phyloP scores from a whole-genome alignment of 2,329 filamentous ascomycete genomes.

The Akanthomyces lecanii region DNA sequence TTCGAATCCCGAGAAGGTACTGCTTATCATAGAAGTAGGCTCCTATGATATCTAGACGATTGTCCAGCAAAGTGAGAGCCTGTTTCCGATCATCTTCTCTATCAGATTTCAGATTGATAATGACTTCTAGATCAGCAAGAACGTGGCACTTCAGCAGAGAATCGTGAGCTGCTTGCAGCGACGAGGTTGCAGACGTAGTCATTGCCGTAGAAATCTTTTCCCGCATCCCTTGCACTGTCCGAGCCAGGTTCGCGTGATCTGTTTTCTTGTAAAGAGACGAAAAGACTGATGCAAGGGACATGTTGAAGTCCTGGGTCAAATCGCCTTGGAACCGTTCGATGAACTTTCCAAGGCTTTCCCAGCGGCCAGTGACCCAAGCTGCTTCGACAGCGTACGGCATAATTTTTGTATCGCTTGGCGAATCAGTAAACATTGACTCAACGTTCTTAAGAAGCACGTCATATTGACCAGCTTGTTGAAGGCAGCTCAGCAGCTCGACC shows the following conservation, averaged over 20 bases:
- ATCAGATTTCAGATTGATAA: constrained; percentile 50
- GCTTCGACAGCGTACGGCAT: constrained; percentile 86
- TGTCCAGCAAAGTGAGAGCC: constrained; percentile 48
- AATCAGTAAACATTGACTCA: constrained; percentile 62
- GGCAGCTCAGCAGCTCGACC: constrained; percentile 76
- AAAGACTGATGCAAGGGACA: constrained; percentile 62
- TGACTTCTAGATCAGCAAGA: constrained; percentile 78
- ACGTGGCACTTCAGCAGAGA: constrained; percentile 83
- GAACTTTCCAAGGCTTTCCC: constrained; percentile 69
- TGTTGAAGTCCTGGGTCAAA: constrained; percentile 64
- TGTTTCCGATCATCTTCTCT: constrained; percentile 36
- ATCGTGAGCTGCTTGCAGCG: constrained; percentile 79
- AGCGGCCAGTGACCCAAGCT: constrained; percentile 83
- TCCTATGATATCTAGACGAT: constrained; percentile 82
- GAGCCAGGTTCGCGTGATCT: constrained; percentile 49
- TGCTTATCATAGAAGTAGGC: constrained; percentile 91
- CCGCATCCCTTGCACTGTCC: constrained; percentile 59
- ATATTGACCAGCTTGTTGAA: constrained; percentile 94
- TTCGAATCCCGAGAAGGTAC: constrained; percentile 79
- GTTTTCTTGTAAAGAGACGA: constrained; percentile 55
- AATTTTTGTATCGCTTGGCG: constrained; percentile 55
- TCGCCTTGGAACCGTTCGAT: constrained; percentile 51
- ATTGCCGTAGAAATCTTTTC: constrained; percentile 68
- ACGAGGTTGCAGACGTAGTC: constrained; percentile 71
- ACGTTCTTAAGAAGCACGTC: constrained; percentile 84